These are phyloP conservation scores for Chlorella vulgaris DNA, from an alignment of 139 green algal species.

Conservation along the genomic window DNA sequence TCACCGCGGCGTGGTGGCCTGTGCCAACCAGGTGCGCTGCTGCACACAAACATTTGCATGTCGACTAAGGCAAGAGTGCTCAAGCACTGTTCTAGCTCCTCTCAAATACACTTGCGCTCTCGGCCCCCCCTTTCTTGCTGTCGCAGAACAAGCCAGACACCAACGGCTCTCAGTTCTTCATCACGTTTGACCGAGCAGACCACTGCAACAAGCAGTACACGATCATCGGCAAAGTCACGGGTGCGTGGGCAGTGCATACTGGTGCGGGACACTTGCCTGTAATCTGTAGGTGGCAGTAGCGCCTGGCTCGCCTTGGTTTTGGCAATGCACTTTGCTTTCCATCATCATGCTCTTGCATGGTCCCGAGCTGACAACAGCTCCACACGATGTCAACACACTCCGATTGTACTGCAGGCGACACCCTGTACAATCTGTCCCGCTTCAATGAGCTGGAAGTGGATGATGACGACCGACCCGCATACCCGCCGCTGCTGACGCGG, in stretches of 20 bases:
- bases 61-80: too few relatives aligned
- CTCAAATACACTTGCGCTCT: neutral
- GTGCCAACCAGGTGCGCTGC: constrained; percentile 73
- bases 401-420: constrained; percentile 75
- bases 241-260: constrained; percentile 5
- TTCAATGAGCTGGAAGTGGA: constrained; percentile 86
- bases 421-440: constrained; percentile 90
- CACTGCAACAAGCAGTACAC: constrained; percentile 91
- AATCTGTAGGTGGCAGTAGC: too few relatives aligned
- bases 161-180: constrained; percentile 89
- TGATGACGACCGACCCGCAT: constrained; percentile 64
- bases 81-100: neutral
- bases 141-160: constrained; percentile 76
- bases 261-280: too few relatives aligned
- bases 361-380: too few relatives aligned
- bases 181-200: constrained; percentile 70
- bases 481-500: constrained; percentile 69
- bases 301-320: too few relatives aligned
- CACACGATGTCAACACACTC: too few relatives aligned
- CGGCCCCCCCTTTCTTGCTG: neutral
- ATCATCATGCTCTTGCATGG: too few relatives aligned
- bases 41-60: neutral
- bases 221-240: constrained; percentile 89
- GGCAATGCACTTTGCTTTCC: too few relatives aligned
- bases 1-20: constrained; percentile 91